phyloP scores from a whole-genome alignment of 345 rosid genomes.

The Sisymbrium irio region DNA sequence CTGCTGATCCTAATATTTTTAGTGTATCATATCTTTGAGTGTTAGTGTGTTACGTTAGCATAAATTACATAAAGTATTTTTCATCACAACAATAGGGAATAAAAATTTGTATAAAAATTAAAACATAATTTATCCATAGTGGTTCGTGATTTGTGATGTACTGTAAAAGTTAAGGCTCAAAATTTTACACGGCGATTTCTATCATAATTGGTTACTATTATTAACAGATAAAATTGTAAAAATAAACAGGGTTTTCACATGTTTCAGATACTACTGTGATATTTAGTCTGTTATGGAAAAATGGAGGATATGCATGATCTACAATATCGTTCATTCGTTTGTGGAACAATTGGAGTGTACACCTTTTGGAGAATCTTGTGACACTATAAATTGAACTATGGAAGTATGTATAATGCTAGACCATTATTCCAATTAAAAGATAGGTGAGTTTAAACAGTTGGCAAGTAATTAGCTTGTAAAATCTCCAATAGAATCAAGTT shows the following conservation, averaged over 20 bases:
- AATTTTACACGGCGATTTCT: too few relatives aligned
- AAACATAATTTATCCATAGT: background rate
- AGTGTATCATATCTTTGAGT: background rate
- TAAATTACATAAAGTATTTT: background rate
- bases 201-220: too few relatives aligned
- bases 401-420: background rate
- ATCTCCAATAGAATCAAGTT: slow-evolving; percentile 17
- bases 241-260: too few relatives aligned
- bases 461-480: slow-evolving; percentile 2
- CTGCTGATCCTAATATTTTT: slow-evolving; percentile 4
- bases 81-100: background rate
- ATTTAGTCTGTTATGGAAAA: background rate
- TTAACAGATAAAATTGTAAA: too few relatives aligned
- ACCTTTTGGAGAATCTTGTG: background rate
- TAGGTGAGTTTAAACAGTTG: slow-evolving; percentile 7
- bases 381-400: background rate
- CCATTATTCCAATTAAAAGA: background rate
- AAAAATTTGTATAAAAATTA: background rate
- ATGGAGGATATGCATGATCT: background rate
- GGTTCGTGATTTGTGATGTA: background rate
- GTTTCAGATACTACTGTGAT: background rate
- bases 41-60: background rate
- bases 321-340: background rate
- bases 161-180: background rate
- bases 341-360: background rate